A percentile compares a stretch with the other conserved stretches of the same genome.
Conservation (phyloP, 2,329 filamentous ascomycete species). For the Camillea tinctor region DNA sequence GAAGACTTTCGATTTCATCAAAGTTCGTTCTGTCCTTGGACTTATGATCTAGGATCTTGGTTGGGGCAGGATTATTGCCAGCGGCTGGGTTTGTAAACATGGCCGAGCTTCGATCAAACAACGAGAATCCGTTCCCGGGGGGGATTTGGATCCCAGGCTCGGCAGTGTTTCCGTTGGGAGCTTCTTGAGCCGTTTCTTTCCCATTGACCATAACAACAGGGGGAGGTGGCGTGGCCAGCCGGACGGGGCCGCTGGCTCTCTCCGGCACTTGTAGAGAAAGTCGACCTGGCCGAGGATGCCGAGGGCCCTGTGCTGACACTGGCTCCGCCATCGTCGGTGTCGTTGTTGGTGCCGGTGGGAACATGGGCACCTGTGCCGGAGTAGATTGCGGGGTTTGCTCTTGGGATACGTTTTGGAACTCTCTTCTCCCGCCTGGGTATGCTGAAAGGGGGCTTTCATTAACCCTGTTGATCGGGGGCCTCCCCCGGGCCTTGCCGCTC, state of each 20-base stretch:
- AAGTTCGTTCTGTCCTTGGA: slow-evolving; percentile 52
- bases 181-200: slow-evolving; percentile 30
- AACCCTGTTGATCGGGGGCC: slow-evolving; percentile 69
- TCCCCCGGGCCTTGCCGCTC: slow-evolving; percentile 71
- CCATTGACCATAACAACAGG: slow-evolving; percentile 55
- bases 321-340: slow-evolving; percentile 17
- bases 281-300: slow-evolving; percentile 44
- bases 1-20: slow-evolving; percentile 54
- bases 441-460: slow-evolving; percentile 68
- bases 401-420: slow-evolving; percentile 37
- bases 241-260: slow-evolving; percentile 57
- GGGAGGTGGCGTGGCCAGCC: slow-evolving; percentile 58
- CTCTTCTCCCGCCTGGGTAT: slow-evolving; percentile 60
- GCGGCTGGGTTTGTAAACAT: slow-evolving; percentile 22
- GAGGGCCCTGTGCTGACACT: slow-evolving; percentile 20
- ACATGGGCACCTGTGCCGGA: slow-evolving; percentile 27
- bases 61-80: slow-evolving; percentile 16
- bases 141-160: background rate
- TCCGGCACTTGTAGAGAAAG: slow-evolving; percentile 64
- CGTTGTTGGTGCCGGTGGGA: slow-evolving; percentile 25
- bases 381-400: slow-evolving; percentile 21
- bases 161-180: slow-evolving; percentile 9
- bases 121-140: slow-evolving; percentile 16
- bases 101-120: slow-evolving; percentile 26
- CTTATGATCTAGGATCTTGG: slow-evolving; percentile 29